Evolutionary conservation across 2,329 filamentous ascomycete species (phyloP), one percentile per base, ranked within the genome.

Genomic region (Calonectria pteridis): DNA sequence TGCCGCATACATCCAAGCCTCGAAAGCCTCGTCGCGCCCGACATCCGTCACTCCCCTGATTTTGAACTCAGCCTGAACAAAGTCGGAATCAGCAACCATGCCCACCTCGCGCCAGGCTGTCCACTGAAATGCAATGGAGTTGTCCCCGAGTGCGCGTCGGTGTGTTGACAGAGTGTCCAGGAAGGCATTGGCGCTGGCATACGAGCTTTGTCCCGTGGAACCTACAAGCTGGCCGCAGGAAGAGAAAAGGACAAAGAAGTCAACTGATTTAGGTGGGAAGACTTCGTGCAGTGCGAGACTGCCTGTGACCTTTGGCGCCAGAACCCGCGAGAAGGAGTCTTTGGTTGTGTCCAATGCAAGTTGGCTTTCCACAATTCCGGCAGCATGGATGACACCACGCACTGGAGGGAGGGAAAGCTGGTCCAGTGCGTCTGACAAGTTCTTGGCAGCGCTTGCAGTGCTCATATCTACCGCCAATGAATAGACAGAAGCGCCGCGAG

Each of bases 161-260:
- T 62, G 23, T 28, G 35, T 40, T 9, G 55, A 33, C 23, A 62
- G 7, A 6, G 33, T 29, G 20, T 62, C 55, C 16, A 62, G 18
- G 33, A 62, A 62, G n/a, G 55, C 55, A 26, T 62, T 62, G 55
- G 55, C 35, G 18, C 55, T 62, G 35, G 55, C 55, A 13, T 62
- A 62, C 6, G 55, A 62, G 16, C 33, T 40, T 20, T 62, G 55
- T 18, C 55, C 55, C 2, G 55, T 62, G n/a, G 55, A 62, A 3
- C 55, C 55, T 6, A 62, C 55, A 40, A 62, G 55, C 23, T 62
- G 55, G 6, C 55, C 55, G 14, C 55, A 62, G 16, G 55, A 62
- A 3, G 55, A 62, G 33, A 62, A 62, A 4, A 62, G 55, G 13
- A 62, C 18, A 40, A 62, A 62, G 35, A 62, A 62, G 23, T 62